These are phyloP conservation scores for Pythium biforme DNA, from an alignment of 352 stramenopile genomes.

Conservation along the genomic window DNA sequence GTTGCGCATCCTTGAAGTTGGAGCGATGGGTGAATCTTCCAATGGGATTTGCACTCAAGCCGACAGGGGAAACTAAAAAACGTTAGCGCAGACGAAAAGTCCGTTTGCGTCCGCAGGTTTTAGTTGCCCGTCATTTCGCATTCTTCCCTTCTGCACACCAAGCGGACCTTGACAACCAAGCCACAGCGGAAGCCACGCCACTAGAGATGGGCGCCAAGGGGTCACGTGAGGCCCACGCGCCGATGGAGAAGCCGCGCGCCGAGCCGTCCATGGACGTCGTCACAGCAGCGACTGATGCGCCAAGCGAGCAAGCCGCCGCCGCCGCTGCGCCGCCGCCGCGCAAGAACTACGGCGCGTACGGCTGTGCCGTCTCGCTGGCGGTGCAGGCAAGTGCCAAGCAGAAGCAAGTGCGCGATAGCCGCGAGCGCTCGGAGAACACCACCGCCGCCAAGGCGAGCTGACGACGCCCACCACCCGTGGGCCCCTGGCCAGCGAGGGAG, in stretches of 20 bases:
- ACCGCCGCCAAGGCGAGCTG: neutral
- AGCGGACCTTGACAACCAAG: too few species aligned
- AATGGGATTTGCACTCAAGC: neutral
- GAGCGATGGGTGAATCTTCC: neutral
- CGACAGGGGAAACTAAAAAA: too few species aligned
- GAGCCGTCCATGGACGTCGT: slow-evolving; percentile 14
- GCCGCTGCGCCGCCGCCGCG: slow-evolving; percentile 3
- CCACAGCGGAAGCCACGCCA: neutral
- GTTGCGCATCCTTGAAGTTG: slow-evolving; percentile 16
- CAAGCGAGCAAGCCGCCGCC: neutral
- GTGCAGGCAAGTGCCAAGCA: slow-evolving; percentile 24
- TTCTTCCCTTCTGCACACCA: neutral
- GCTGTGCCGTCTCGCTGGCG: slow-evolving; percentile 16
- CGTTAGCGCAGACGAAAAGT: neutral
- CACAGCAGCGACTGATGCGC: neutral
- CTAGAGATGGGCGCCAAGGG: slow-evolving; percentile 5
- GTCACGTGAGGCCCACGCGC: neutral
- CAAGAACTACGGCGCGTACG: slow-evolving; percentile 28
- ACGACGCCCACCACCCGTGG: neutral
- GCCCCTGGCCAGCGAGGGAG: too few species aligned
- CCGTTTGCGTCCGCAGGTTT: neutral
- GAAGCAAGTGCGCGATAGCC: slow-evolving; percentile 1
- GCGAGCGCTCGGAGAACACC: slow-evolving; percentile 1
- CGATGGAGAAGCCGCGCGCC: neutral
- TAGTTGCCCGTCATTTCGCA: neutral